Conservation (phyloP, 2,329 filamentous ascomycete species). For the Magnaporthiopsis rhizophila region DNA sequence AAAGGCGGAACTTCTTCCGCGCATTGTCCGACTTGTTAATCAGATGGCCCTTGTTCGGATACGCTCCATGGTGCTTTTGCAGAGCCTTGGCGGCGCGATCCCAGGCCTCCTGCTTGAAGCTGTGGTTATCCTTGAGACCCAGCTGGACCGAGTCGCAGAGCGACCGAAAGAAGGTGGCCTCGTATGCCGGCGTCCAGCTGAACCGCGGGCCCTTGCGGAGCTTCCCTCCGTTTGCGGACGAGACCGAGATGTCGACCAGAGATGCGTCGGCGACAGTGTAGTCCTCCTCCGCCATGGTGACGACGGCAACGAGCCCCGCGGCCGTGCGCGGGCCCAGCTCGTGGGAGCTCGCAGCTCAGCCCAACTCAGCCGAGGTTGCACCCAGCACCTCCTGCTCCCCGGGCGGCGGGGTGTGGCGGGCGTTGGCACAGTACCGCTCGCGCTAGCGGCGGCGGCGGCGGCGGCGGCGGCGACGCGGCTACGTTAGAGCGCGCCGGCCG, state of each 20-base stretch:
- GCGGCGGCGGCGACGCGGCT: too few relatives aligned
- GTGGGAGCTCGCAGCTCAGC: not conserved
- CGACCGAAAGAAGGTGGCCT: slow-evolving; percentile 53
- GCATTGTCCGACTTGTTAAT: slow-evolving; percentile 59
- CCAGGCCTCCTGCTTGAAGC: slow-evolving; percentile 55
- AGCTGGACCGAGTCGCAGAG: slow-evolving; percentile 51
- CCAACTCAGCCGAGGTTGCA: too few relatives aligned
- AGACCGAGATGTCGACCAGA: slow-evolving; percentile 13
- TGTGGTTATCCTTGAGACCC: slow-evolving; percentile 39
- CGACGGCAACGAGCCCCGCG: not conserved
- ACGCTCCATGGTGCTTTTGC: slow-evolving; percentile 46
- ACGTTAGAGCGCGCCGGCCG: too few relatives aligned
- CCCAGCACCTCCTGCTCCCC: too few relatives aligned
- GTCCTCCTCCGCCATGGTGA: slow-evolving; percentile 26
- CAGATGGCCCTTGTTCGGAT: slow-evolving; percentile 51
- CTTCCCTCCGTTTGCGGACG: slow-evolving; percentile 16
- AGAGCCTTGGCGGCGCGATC: slow-evolving; percentile 47
- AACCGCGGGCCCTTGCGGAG: slow-evolving; percentile 40
- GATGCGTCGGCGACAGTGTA: slow-evolving; percentile 14
- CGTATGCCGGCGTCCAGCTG: slow-evolving; percentile 51
- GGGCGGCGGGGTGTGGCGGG: too few relatives aligned
- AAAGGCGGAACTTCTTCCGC: slow-evolving; percentile 54
- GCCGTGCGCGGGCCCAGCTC: not conserved
- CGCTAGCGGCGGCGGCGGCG: too few relatives aligned
- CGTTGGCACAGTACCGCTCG: too few relatives aligned